phyloP scores from a whole-genome alignment of 345 rosid species.

The Noccaea caerulescens region DNA sequence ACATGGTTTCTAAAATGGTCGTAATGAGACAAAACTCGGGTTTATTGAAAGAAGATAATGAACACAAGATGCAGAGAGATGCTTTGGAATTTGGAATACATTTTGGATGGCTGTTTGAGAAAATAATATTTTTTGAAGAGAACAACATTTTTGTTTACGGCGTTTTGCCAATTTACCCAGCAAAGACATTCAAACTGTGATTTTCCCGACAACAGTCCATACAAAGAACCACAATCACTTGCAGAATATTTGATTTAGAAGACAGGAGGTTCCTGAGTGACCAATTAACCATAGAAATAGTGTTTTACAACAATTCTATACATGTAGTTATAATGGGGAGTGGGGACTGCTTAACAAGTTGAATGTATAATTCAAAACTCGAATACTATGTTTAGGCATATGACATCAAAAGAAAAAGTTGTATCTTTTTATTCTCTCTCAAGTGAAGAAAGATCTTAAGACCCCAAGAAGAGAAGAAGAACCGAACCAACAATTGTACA shows the following conservation, averaged over 20 bases:
- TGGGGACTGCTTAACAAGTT: slow-evolving; percentile 3
- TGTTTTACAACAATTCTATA: neutral
- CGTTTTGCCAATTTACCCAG: neutral
- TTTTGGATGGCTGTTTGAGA: neutral
- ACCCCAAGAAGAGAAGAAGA: slow-evolving; percentile 17
- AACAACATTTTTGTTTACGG: neutral
- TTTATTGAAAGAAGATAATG: slow-evolving; percentile 5
- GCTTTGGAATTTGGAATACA: neutral
- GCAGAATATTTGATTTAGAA: neutral
- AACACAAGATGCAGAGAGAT: neutral
- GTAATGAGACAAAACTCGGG: neutral
- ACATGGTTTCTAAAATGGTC: neutral
- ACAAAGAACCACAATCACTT: neutral
- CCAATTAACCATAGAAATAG: neutral
- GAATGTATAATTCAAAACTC: slow-evolving; percentile 7
- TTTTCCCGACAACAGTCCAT: neutral
- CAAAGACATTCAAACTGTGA: neutral
- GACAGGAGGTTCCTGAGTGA: neutral
- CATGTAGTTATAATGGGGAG: neutral
- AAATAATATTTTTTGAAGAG: neutral
- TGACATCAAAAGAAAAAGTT: slow-evolving; percentile 6
- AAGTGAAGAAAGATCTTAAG: slow-evolving; percentile 34
- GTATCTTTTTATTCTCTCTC: slow-evolving; percentile 32
- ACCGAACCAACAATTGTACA: slow-evolving; percentile 24
- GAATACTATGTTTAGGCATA: neutral